A percentile compares a stretch with the other conserved stretches of the same genome.
phyloP scores from a whole-genome alignment of 805 yeast species.

The Lachancea thermotolerans region DNA sequence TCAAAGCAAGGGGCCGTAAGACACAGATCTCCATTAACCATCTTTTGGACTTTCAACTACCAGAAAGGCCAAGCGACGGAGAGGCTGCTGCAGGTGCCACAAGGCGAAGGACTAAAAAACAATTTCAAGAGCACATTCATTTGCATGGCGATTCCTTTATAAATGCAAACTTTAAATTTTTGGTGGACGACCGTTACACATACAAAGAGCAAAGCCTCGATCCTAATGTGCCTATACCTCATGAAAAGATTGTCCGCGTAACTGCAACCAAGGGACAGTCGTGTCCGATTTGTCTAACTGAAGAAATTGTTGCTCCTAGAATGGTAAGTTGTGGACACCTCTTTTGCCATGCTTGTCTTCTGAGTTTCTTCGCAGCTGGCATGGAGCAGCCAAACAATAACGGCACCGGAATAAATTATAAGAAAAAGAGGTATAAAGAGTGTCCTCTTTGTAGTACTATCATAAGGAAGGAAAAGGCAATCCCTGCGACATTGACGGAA shows the following conservation, averaged over 20 bases:
- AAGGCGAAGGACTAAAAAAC: constrained; percentile 24
- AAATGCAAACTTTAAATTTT: constrained; percentile 77
- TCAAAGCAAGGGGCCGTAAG: constrained; percentile 34
- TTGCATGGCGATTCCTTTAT: constrained; percentile 62
- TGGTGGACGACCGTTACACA: constrained; percentile 58
- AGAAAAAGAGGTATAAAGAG: constrained; percentile 48
- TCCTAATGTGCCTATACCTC: constrained; percentile 68
- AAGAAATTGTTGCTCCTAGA: constrained; percentile 82
- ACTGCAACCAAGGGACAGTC: constrained; percentile 67
- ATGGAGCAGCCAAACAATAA: constrained; percentile 35
- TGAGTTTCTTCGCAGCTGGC: constrained; percentile 51
- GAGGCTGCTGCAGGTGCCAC: constrained; percentile 11
- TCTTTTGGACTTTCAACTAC: constrained; percentile 50
- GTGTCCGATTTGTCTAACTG: constrained; percentile 89
- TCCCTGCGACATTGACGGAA: constrained; percentile 52
- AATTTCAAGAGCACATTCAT: constrained; percentile 35
- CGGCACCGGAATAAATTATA: constrained; percentile 26
- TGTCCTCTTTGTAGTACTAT: constrained; percentile 76
- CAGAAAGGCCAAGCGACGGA: constrained; percentile 32
- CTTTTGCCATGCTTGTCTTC: constrained; percentile 75
- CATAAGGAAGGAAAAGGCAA: constrained; percentile 47
- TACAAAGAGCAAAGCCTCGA: constrained; percentile 56
- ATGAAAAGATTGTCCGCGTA: constrained; percentile 58
- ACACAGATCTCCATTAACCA: constrained; percentile 55
- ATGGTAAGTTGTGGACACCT: constrained; percentile 95